These are phyloP conservation scores for Corylus heterophylla DNA, from an alignment of 306 rosid species.

Conservation along the genomic window DNA sequence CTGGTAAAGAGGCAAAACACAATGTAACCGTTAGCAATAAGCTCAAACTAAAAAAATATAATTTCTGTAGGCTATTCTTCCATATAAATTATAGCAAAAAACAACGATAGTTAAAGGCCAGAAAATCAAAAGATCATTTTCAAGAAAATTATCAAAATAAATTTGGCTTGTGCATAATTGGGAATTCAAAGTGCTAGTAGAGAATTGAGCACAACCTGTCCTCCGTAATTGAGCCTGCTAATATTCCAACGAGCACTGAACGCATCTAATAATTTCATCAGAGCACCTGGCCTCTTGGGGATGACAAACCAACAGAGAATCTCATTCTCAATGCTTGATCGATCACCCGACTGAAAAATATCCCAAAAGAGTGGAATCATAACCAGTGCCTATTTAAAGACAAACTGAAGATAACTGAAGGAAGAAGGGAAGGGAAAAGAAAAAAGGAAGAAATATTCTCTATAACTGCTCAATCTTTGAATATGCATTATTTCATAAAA, in stretches of 20 bases:
- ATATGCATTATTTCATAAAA: neutral
- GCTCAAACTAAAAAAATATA: neutral
- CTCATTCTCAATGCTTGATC: slow-evolving; percentile 37
- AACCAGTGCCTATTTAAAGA: neutral
- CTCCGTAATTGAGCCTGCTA: slow-evolving; percentile 51
- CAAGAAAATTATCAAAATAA: neutral
- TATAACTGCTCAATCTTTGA: neutral
- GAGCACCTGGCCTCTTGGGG: slow-evolving; percentile 56
- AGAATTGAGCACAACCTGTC: slow-evolving; percentile 32
- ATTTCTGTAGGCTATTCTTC: neutral
- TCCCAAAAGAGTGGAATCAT: neutral
- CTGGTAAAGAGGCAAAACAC: slow-evolving; percentile 23
- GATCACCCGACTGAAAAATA: slow-evolving; percentile 45
- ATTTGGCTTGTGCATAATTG: neutral
- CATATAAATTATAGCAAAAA: neutral
- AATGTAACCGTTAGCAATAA: neutral
- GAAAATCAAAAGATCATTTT: neutral
- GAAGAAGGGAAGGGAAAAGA: neutral
- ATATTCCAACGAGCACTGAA: slow-evolving; percentile 58
- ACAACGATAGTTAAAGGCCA: neutral
- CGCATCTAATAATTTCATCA: slow-evolving; percentile 50
- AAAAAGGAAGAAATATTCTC: too few species aligned
- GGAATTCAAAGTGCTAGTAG: neutral
- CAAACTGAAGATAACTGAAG: neutral
- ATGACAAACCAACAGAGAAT: slow-evolving; percentile 52